Percentiles rank a stretch among this genome's conserved stretches.
phyloP scores from a whole-genome alignment of 768 basidiomycete genomes.

The Kwoniella pini region DNA sequence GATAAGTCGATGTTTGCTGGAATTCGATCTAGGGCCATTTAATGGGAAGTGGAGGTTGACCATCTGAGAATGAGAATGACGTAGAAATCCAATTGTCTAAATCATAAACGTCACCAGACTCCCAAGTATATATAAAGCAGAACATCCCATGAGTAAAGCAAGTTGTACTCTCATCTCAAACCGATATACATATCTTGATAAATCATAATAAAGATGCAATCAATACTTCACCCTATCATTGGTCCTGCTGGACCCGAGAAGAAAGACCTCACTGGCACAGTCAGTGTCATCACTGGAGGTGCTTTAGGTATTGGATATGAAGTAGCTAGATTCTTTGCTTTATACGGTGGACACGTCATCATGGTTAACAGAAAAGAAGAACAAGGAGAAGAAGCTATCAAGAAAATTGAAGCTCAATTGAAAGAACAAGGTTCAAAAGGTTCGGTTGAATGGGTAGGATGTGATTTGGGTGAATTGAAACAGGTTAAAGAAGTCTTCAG shows the following conservation, averaged over 20 bases:
- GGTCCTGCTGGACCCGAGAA: constrained; percentile 45
- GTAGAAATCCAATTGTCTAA: neutral
- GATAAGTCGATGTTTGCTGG: constrained; percentile 8
- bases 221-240: constrained; percentile 45
- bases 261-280: constrained; percentile 39
- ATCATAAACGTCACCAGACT: constrained; percentile 1
- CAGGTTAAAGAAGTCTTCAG: constrained; percentile 48
- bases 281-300: constrained; percentile 42
- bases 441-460: constrained; percentile 40
- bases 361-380: constrained; percentile 52
- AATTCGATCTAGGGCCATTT: neutral
- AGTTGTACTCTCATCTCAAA: neutral
- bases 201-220: constrained; percentile 34
- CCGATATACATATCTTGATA: neutral
- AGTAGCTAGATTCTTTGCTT: constrained; percentile 40
- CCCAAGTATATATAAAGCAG: neutral
- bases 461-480: constrained; percentile 45
- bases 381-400: constrained; percentile 50
- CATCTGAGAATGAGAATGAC: neutral
- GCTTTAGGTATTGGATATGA: constrained; percentile 33
- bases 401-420: constrained; percentile 36
- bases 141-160: no score
- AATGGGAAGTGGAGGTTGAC: constrained; percentile 7
- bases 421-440: constrained; percentile 34
- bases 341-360: constrained; percentile 40